Conservation (phyloP, 2,329 filamentous ascomycete genomes). For the Coniochaeta hoffmannii region DNA sequence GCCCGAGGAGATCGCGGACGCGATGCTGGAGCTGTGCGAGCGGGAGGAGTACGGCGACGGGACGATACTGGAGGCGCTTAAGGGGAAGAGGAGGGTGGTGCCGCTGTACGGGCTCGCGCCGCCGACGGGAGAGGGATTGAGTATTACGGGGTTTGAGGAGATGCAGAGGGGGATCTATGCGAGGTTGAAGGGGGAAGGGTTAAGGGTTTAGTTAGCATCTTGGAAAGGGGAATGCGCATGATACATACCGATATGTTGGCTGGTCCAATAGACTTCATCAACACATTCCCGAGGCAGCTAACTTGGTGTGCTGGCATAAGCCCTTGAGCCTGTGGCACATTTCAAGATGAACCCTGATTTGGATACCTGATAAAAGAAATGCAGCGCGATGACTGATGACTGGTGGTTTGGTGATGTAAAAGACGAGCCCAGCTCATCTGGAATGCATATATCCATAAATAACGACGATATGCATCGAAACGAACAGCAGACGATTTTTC, state of each 20-base stretch:
- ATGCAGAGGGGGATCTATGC: background rate
- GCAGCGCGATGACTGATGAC: no score
- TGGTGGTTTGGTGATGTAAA: no score
- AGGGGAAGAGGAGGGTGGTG: conserved; percentile 23
- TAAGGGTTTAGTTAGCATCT: background rate
- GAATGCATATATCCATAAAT: background rate
- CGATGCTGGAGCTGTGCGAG: conserved; percentile 33
- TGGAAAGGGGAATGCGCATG: no score
- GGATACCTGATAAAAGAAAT: no score
- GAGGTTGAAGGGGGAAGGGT: background rate
- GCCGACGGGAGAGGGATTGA: background rate
- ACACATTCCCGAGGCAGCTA: no score
- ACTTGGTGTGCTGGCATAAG: no score
- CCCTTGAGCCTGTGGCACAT: no score
- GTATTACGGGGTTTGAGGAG: background rate
- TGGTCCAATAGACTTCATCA: no score
- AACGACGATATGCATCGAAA: background rate
- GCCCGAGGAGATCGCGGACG: conserved; percentile 32
- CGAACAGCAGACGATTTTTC: background rate
- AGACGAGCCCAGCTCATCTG: no score
- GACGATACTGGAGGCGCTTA: conserved; percentile 33
- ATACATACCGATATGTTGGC: no score
- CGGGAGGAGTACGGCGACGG: conserved; percentile 26
- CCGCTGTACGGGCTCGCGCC: background rate
- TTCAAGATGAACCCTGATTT: no score